These are phyloP conservation scores for Penicillium samsonianum DNA, from an alignment of 495 filamentous ascomycete species.

Conservation along the genomic window DNA sequence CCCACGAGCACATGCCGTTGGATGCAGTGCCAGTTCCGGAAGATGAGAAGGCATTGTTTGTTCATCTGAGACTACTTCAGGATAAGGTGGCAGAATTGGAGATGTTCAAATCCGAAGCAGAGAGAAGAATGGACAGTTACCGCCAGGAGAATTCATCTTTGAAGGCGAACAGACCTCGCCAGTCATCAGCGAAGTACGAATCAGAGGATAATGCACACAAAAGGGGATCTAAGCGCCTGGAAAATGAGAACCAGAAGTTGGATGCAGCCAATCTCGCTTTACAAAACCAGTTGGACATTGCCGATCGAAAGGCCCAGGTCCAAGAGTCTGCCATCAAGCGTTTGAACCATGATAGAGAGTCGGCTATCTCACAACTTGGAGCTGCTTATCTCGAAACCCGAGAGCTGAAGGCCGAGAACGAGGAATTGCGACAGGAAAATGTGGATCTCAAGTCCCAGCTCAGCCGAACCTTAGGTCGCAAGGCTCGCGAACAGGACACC, in stretches of 20 bases:
- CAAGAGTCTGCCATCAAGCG: constrained; percentile 61
- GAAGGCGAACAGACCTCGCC: constrained; percentile 46
- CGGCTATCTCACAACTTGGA: constrained; percentile 62
- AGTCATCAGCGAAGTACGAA: constrained; percentile 47
- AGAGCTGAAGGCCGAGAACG: constrained; percentile 61
- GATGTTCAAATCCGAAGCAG: constrained; percentile 57
- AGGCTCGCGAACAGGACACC: constrained; percentile 35
- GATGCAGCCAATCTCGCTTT: constrained; percentile 59
- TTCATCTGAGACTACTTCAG: constrained; percentile 66
- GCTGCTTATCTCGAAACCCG: constrained; percentile 64
- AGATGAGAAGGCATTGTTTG: constrained; percentile 68
- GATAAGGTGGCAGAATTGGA: constrained; percentile 66
- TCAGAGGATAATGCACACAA: constrained; percentile 39
- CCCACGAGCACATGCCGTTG: constrained; percentile 51
- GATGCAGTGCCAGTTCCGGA: constrained; percentile 66
- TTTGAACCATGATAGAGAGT: constrained; percentile 64
- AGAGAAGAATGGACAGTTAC: constrained; percentile 57
- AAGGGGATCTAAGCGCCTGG: constrained; percentile 39
- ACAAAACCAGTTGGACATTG: constrained; percentile 57
- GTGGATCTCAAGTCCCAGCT: constrained; percentile 48
- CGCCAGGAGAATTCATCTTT: constrained; percentile 58
- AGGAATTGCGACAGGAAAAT: constrained; percentile 51
- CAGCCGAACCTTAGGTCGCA: constrained; percentile 24
- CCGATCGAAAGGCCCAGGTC: constrained; percentile 59
- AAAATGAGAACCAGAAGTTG: constrained; percentile 57